Evolutionary conservation across 208 protist species (phyloP), one percentile per base, ranked within the genome.

Genomic region (Acanthamoeba comandoni): DNA sequence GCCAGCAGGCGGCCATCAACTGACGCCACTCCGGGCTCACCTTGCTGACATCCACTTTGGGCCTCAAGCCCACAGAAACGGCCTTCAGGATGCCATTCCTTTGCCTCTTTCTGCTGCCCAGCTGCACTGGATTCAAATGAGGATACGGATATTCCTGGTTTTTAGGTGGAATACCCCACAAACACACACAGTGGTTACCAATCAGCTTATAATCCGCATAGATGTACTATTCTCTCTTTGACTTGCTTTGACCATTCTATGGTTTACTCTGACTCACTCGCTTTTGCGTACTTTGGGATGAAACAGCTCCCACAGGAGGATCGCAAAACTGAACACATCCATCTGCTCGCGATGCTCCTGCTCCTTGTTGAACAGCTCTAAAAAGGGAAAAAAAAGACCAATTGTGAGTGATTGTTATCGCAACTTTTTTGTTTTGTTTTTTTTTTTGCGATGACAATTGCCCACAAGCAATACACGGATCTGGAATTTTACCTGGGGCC

Each of bases 291-390:
- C 35, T 43, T 43, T 43, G 35, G 79, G 79, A 49, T 87, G 58
- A 49, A 87, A 87, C 51, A 87, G 79, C 79, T 87, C 35, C 79
- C 79, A 87, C 52, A 87, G 79, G 17, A 87, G 55, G 12, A 87
- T 87, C 31, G 19, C 79, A 24, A 87, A 87, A 9, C 57, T 70
- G 31, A 70, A 87, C 55, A 87, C 79, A 49, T 87, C 79, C 79
- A 87, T 87, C 79, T 87, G 64, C 53, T 64, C 65, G 77, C 26
- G 60, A 22, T 86, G 77, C 8, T 43, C 35, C 1, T 43, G 35
- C 35, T 43, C 35, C 35, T 43, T 43, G 1, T 43, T 43, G 35
- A 7, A 43, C 35, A 43, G 35, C 35, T 43, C 35, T 43, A 43
- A 1, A 43, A 43, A 43, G 5, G 2, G 5, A 43, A 43, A 43